phyloP scores from a whole-genome alignment of 257 asterid genomes.

The Plectranthus barbatus region DNA sequence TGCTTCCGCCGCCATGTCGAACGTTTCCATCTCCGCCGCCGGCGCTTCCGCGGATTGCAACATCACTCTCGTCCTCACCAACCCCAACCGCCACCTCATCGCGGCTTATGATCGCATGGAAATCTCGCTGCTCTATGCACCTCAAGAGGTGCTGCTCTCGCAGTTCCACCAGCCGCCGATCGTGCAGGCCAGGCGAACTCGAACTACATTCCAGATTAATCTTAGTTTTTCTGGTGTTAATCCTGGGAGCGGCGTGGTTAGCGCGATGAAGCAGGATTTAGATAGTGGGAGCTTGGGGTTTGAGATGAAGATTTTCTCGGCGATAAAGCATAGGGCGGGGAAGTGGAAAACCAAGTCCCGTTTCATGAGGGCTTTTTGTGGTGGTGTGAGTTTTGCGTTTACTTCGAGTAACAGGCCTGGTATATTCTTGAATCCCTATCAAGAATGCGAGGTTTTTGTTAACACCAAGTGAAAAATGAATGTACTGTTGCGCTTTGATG shows the following conservation, averaged over 20 bases:
- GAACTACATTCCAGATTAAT: conserved; percentile 2
- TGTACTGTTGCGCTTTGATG: background rate
- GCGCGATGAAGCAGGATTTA: conserved; percentile 23
- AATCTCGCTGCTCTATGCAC: conserved; percentile 15
- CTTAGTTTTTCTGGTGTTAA: conserved; percentile 7
- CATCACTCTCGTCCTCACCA: conserved; percentile 24
- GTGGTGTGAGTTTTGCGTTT: conserved; percentile 23
- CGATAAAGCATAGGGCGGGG: conserved; percentile 12
- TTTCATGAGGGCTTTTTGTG: conserved; percentile 26
- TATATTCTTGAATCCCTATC: conserved; percentile 14
- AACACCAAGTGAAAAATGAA: conserved; percentile 6
- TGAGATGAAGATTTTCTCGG: conserved; percentile 16
- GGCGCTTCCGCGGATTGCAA: conserved; percentile 24
- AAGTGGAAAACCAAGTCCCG: conserved; percentile 12
- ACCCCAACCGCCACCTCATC: conserved; percentile 28
- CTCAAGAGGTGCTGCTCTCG: conserved; percentile 17
- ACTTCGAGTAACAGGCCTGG: conserved; percentile 17
- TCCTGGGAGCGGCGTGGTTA: conserved; percentile 9
- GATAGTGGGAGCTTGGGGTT: conserved; percentile 26
- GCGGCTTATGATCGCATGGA: conserved; percentile 20
- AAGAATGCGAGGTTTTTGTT: conserved; percentile 25
- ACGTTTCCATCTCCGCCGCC: conserved; percentile 3
- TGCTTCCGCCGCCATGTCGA: conserved; percentile 21
- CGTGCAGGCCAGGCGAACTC: conserved; percentile 20
- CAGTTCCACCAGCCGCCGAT: conserved; percentile 18